Evolutionary conservation across 1,284 basidiomycete species (phyloP).

Genomic region (Quambalaria eucalypti): DNA sequence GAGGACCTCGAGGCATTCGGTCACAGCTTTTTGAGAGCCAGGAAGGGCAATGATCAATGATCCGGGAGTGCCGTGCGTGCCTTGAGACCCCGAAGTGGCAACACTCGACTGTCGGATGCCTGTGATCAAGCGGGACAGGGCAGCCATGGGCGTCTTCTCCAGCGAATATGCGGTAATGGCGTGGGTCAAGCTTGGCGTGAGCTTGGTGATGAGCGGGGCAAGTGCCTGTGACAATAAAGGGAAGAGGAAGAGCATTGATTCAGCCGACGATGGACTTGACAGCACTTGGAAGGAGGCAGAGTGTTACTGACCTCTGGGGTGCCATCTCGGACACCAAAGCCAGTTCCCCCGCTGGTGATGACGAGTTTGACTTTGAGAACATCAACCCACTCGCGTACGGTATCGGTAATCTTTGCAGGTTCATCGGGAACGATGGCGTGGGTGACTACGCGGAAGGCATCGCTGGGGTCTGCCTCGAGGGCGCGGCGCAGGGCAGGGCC

Average conservation of each 20-base stretch:
- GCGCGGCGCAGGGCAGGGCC: constrained; percentile 17
- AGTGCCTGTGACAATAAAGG: constrained; percentile 55
- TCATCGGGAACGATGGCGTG: constrained; percentile 20
- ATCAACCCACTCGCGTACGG: constrained; percentile 13
- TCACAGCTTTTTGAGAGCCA: constrained; percentile 72
- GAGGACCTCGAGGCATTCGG: constrained; percentile 63
- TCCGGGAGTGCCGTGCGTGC: constrained; percentile 46
- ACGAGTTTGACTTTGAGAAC: constrained; percentile 10
- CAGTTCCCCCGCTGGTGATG: constrained; percentile 75
- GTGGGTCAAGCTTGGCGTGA: constrained; percentile 70
- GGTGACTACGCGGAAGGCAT: constrained; percentile 7
- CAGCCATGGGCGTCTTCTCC: constrained; percentile 66
- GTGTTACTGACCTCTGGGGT: constrained; percentile 72
- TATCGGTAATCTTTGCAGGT: neutral
- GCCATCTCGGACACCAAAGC: constrained; percentile 66
- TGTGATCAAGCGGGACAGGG: constrained; percentile 69
- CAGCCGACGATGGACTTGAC: too few relatives aligned
- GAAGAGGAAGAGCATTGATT: neutral
- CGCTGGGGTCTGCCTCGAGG: constrained; percentile 4
- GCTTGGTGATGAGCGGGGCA: constrained; percentile 60
- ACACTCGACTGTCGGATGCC: constrained; percentile 52
- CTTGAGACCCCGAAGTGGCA: constrained; percentile 6
- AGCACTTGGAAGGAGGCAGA: too few relatives aligned
- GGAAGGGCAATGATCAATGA: constrained; percentile 70
- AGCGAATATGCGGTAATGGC: constrained; percentile 63